phyloP scores from a whole-genome alignment of 208 protist species.

The Leishmania aethiopica region DNA sequence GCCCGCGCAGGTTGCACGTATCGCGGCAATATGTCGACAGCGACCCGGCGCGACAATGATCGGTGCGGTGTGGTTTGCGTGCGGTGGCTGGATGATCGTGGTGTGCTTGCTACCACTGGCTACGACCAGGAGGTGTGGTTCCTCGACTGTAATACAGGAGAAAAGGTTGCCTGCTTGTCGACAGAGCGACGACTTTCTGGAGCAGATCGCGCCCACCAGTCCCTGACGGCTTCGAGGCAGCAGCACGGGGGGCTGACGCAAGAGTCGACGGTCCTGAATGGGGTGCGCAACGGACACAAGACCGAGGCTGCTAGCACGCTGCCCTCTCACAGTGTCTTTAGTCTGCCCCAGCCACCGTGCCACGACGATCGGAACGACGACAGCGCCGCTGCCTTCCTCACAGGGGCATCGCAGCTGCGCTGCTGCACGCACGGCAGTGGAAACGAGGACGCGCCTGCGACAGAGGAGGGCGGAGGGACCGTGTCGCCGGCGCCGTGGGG shows the following conservation, averaged over 20 bases:
- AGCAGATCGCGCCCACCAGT: background rate
- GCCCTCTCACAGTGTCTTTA: background rate
- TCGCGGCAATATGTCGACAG: background rate
- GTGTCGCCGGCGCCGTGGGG: background rate
- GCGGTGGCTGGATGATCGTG: constrained; percentile 47
- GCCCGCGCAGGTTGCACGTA: background rate
- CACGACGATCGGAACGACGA: background rate
- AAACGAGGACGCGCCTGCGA: background rate
- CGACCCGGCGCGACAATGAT: background rate
- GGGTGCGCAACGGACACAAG: background rate
- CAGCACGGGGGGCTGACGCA: no score
- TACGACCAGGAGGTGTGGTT: constrained; percentile 60
- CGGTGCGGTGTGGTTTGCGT: constrained; percentile 18
- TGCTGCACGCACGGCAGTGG: constrained; percentile 4
- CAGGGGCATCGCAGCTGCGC: background rate
- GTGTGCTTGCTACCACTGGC: constrained; percentile 48
- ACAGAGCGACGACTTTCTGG: constrained; percentile 43
- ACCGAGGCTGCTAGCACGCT: background rate
- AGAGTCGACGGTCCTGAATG: background rate
- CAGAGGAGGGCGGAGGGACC: background rate
- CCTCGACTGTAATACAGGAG: constrained; percentile 32
- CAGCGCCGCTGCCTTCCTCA: background rate
- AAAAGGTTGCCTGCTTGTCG: constrained; percentile 42
- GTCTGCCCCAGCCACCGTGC: background rate
- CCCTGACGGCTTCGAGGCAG: background rate